Base-by-base conservation (phyloP, 2,329 filamentous ascomycete genomes). In the Xylariales sp. region DNA sequence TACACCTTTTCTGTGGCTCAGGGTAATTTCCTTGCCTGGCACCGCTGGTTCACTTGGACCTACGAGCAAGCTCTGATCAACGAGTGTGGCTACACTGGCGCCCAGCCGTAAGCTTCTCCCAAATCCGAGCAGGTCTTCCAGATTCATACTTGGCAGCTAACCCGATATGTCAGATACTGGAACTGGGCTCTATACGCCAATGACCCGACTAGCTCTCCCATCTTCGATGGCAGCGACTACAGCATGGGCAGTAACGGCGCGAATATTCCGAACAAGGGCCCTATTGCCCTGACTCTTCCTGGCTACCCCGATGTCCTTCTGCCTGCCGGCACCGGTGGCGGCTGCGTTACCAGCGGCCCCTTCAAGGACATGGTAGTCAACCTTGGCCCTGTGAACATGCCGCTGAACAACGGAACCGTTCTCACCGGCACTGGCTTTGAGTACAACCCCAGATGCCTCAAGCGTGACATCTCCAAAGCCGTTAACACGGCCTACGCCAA, bases 261-360 rank as follows among this genome's bases (percentile, higher is more conserved):
- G 18, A 38, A 37, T 23, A 29, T 29, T 16, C 13, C 41, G 27
- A 23, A 18, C 20, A 23, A 18, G n/a, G 37, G 37, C 4, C n/a
- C n/a, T n/a, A n/a, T n/a, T n/a, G n/a, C n/a, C n/a, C n/a, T n/a
- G n/a, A 40, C 14, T 29, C 35, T 5, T 27, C 48, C 7, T 25
- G 27, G 7, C 29, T 45, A 4, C 15, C 20, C 37, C 16, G 37
- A 44, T 4, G 14, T 46, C 1, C 33, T 39, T 7, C 33, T 66
- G 7, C 64, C 67, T 2, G 58, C 67, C 0, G 72, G 66, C 11
- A 56, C 55, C 3, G 71, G 72, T 17, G 72, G 72, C 32, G 72
- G 71, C 11, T 76, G 72, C 49, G 54, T 75, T 1, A 51, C 51
- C 12, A 59, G 53, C 4, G 69, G 69, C 1, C 70, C 70, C 2